phyloP scores from a whole-genome alignment of 1,284 basidiomycete genomes.

The Melampsora larici-populina region DNA sequence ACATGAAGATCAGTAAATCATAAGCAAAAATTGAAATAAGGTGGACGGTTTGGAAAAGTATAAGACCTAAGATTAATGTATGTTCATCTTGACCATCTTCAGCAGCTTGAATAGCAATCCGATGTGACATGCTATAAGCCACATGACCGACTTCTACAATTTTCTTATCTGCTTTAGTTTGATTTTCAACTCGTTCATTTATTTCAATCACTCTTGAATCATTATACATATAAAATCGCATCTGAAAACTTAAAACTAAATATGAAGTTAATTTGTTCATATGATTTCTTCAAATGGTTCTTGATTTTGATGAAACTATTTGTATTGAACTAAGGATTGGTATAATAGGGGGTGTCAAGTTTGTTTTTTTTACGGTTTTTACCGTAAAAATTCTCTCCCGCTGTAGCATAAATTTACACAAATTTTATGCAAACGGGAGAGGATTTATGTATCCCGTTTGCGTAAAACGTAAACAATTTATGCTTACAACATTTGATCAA shows the following conservation, averaged over 20 bases:
- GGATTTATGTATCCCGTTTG: too few relatives aligned
- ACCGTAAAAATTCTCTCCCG: too few relatives aligned
- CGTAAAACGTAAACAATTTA: too few relatives aligned
- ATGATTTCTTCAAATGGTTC: conserved; percentile 22
- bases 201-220: conserved; percentile 35
- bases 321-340: conserved; percentile 22
- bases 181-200: conserved; percentile 20
- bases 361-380: too few relatives aligned
- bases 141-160: conserved; percentile 40
- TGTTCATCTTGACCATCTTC: conserved; percentile 28
- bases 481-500: too few relatives aligned
- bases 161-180: conserved; percentile 40
- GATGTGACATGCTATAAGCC: conserved; percentile 36
- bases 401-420: too few relatives aligned
- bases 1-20: neutral
- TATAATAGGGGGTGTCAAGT: too few relatives aligned
- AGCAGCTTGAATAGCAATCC: conserved; percentile 32
- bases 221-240: conserved; percentile 32
- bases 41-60: neutral
- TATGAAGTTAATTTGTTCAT: conserved; percentile 15
- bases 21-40: neutral
- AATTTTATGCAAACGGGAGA: too few relatives aligned
- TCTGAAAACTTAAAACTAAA: conserved; percentile 18
- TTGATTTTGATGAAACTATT: conserved; percentile 27
- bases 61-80: conserved; percentile 21